Conservation (phyloP, 345 rosid species). For the Brassica rapa region DNA sequence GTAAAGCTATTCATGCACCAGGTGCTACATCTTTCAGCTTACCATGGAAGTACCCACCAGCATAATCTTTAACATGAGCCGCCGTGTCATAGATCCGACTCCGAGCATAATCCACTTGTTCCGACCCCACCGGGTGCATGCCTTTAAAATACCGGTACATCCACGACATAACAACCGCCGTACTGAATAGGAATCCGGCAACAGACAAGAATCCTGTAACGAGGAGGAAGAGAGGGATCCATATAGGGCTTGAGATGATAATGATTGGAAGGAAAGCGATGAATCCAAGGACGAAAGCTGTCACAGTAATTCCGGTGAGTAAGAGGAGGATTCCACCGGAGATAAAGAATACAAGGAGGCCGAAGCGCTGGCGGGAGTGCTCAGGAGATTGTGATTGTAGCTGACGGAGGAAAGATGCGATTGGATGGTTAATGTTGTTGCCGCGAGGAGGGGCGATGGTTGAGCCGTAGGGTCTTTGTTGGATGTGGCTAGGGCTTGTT, state of each 20-base stretch:
- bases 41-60: constrained; percentile 75
- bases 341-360: constrained; percentile 56
- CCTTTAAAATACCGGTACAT: constrained; percentile 65
- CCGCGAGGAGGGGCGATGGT: constrained; percentile 31
- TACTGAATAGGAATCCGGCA: constrained; percentile 55
- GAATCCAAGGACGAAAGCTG: constrained; percentile 49
- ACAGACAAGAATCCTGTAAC: constrained; percentile 49
- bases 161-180: constrained; percentile 59
- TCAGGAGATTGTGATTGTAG: constrained; percentile 56
- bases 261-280: constrained; percentile 62
- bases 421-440: constrained; percentile 23
- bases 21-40: constrained; percentile 95
- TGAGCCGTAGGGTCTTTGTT: constrained; percentile 36
- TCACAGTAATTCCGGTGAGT: constrained; percentile 62
- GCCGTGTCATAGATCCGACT: constrained; percentile 81
- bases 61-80: constrained; percentile 74
- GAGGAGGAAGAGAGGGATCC: constrained; percentile 46
- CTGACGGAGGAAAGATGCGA: constrained; percentile 46
- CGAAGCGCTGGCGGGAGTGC: constrained; percentile 58
- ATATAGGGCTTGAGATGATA: constrained; percentile 69
- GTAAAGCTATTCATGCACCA: constrained; percentile 56
- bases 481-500: constrained; percentile 17
- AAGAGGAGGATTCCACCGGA: constrained; percentile 65
- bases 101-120: constrained; percentile 67
- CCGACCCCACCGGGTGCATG: constrained; percentile 69